phyloP scores from a whole-genome alignment of 1,139 yeast genomes.

The Lodderomyces theae region DNA sequence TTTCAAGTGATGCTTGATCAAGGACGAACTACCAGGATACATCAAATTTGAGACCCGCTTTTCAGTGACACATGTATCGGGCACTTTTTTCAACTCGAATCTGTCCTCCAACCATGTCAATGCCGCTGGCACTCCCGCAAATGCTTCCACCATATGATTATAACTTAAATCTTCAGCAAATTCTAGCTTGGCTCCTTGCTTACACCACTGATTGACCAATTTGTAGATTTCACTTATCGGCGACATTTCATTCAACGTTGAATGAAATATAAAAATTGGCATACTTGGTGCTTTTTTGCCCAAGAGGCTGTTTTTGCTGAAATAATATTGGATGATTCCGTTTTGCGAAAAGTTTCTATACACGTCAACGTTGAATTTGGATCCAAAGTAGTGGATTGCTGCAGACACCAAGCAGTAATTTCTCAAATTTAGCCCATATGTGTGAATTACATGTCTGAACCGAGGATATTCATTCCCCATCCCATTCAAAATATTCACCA shows the following conservation, averaged over 20 bases:
- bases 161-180: constrained; percentile 24
- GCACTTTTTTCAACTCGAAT: constrained; percentile 16
- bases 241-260: constrained; percentile 27
- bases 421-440: constrained; percentile 5
- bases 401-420: constrained; percentile 17
- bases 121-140: constrained; percentile 30
- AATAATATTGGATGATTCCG: constrained; percentile 14
- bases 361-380: constrained; percentile 17
- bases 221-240: constrained; percentile 25
- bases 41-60: constrained; percentile 22
- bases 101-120: constrained; percentile 23
- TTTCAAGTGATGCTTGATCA: neutral
- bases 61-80: constrained; percentile 24
- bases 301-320: constrained; percentile 24
- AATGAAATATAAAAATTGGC: constrained; percentile 36
- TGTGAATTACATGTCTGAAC: constrained; percentile 10
- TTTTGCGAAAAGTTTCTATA: constrained; percentile 18
- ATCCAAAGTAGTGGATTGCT: constrained; percentile 14
- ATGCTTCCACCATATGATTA: constrained; percentile 28
- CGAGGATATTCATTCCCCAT: constrained; percentile 15
- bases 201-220: constrained; percentile 31
- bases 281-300: constrained; percentile 22
- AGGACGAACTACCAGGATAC: constrained; percentile 17
- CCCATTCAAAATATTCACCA: constrained; percentile 20
- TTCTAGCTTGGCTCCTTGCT: constrained; percentile 25